Conservation (phyloP, 768 basidiomycete genomes). For the Botryobasidium botryosum region DNA sequence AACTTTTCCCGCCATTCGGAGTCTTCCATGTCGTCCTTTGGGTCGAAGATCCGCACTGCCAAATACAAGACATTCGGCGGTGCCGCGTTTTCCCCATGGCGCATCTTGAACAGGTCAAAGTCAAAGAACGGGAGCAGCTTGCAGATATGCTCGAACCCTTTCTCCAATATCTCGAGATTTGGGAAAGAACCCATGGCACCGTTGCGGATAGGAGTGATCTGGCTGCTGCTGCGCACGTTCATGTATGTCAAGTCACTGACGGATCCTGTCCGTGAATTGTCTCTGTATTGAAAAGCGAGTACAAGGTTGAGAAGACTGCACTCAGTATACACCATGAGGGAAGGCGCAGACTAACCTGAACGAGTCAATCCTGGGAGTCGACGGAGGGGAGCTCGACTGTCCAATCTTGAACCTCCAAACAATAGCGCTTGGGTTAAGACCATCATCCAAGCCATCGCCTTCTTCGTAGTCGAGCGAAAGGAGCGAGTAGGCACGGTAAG, state of each 20-base stretch:
- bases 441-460: slow-evolving; percentile 70
- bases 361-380: slow-evolving; percentile 49
- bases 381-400: slow-evolving; percentile 68
- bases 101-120: slow-evolving; percentile 48
- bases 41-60: slow-evolving; percentile 74
- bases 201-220: slow-evolving; percentile 75
- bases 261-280: slow-evolving; percentile 67
- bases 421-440: slow-evolving; percentile 60
- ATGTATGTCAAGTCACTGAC: slow-evolving; percentile 93
- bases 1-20: slow-evolving; percentile 63
- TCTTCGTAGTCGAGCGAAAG: slow-evolving; percentile 91
- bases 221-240: slow-evolving; percentile 57
- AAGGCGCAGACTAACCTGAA: slow-evolving; percentile 8
- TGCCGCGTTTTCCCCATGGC: slow-evolving; percentile 53
- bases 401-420: slow-evolving; percentile 96
- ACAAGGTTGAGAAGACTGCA: background rate
- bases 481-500: slow-evolving; percentile 85
- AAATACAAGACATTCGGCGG: slow-evolving; percentile 90
- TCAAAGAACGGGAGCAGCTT: slow-evolving; percentile 61
- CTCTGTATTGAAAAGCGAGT: slow-evolving; percentile 25
- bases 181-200: slow-evolving; percentile 89
- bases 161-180: slow-evolving; percentile 44
- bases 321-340: background rate
- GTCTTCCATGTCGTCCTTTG: slow-evolving; percentile 61
- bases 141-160: slow-evolving; percentile 61